Conservation (phyloP, 495 filamentous ascomycete species). For the Penicillium soppii region DNA sequence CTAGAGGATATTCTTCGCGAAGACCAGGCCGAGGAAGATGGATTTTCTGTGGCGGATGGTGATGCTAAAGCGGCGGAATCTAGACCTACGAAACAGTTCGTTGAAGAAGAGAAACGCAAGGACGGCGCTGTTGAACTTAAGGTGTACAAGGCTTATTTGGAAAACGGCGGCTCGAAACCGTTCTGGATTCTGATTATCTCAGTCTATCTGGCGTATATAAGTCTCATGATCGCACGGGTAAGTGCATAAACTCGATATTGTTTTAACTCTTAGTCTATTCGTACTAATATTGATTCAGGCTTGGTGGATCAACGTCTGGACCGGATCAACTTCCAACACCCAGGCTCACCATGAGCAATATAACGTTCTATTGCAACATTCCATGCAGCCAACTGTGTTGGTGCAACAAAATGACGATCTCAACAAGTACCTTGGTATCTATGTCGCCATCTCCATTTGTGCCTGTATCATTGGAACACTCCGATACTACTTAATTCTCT, state of each 20-base stretch:
- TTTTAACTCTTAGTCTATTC: neutral
- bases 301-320: conserved; percentile 75
- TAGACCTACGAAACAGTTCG: too few relatives aligned
- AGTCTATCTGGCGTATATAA: conserved; percentile 14
- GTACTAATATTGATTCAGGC: conserved; percentile 36
- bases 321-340: conserved; percentile 26
- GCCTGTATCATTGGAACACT: conserved; percentile 56
- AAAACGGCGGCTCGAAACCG: conserved; percentile 57
- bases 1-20: conserved; percentile 26
- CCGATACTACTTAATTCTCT: conserved; percentile 58
- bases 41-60: neutral
- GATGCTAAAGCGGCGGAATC: too few relatives aligned
- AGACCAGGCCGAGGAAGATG: conserved; percentile 14
- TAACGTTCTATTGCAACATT: conserved; percentile 18
- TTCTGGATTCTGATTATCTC: conserved; percentile 14
- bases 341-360: conserved; percentile 22
- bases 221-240: conserved; percentile 37
- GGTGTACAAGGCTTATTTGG: conserved; percentile 66
- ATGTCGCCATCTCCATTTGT: conserved; percentile 58
- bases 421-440: conserved; percentile 65
- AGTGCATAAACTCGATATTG: conserved; percentile 3
- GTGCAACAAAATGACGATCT: conserved; percentile 28
- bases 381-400: conserved; percentile 8
- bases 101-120: conserved; percentile 71
- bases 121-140: conserved; percentile 59